Percentiles rank a stretch among this genome's conserved stretches.
These are phyloP conservation scores for Postia placenta DNA, from an alignment of 768 basidiomycete species.

Conservation along the genomic window DNA sequence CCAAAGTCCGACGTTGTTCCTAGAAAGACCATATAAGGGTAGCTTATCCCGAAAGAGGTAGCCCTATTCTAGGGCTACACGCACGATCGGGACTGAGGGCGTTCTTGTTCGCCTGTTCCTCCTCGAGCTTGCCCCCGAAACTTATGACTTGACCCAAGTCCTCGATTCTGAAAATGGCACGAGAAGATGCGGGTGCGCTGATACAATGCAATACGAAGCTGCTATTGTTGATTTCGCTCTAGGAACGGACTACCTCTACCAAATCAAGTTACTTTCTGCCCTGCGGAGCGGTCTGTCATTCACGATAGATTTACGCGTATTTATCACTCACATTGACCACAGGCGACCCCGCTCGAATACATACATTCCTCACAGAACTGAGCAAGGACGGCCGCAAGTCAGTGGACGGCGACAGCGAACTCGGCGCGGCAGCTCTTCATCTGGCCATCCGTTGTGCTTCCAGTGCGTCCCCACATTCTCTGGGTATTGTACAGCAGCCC, in stretches of 20 bases:
- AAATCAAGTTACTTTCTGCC: constrained; percentile 36
- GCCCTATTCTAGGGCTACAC: too few species aligned
- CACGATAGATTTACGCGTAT: neutral
- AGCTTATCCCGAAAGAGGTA: too few species aligned
- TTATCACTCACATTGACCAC: neutral
- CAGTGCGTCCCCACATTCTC: constrained; percentile 35
- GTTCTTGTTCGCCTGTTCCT: too few species aligned
- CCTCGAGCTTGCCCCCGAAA: too few species aligned
- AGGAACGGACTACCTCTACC: constrained; percentile 31
- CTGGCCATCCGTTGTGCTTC: constrained; percentile 80
- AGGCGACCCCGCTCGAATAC: constrained; percentile 79
- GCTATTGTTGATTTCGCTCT: too few species aligned
- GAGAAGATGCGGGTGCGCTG: too few species aligned
- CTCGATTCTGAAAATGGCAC: too few species aligned
- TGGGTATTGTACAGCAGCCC: neutral
- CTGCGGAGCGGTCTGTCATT: constrained; percentile 30
- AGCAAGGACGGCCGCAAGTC: constrained; percentile 55
- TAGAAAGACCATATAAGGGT: too few species aligned
- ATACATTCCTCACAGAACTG: constrained; percentile 75
- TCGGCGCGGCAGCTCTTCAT: constrained; percentile 72
- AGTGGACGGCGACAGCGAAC: constrained; percentile 41
- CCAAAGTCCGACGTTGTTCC: too few species aligned
- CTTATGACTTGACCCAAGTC: too few species aligned
- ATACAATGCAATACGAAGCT: too few species aligned
- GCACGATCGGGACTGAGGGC: too few species aligned